Base-by-base conservation (phyloP, 1,139 yeast genomes). In the Yamadazyma conglobata region DNA sequence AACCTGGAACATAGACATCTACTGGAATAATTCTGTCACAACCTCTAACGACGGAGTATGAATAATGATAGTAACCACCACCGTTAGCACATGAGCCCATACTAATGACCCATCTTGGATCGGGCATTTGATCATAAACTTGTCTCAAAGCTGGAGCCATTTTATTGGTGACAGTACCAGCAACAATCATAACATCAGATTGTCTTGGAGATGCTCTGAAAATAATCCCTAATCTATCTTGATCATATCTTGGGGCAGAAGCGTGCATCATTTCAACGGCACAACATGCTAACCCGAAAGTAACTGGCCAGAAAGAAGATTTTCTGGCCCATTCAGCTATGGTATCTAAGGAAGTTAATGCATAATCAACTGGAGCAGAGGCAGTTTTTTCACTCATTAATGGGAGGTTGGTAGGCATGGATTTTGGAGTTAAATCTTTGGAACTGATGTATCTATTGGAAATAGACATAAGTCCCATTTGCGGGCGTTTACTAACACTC, bases 191-290 rank as follows among this genome's bases (percentile, higher is more conserved):
- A 47, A 86, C 82, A 74, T 86, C 95, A 5, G 93, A 79, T 60
- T 86, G 95, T 65, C 95, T 85, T 36, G 95, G 95, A 26, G 94
- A 82, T 22, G 94, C 95, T 70, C 95, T 80, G 77, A 86, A 86
- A 74, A 86, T 86, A 56, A 86, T 85, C 50, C 95, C 95, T 56
- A 86, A 70, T 58, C 95, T 78, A 68, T 86, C 95, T 65, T 86
- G 95, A 65, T 86, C 95, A 63, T 86, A 86, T 58, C 95, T 73
- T 41, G 95, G 94, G 37, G 94, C 79, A 17, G 95, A 86, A 26
- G 82, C 86, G 61, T 86, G 95, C 95, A 86, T 86, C 95, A 86
- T 86, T 63, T 86, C 95, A 27, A 86, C 94, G 40, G 95, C 94
- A 67, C 95, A 85, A 64, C 95, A 85, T 6, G 95, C 95, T 52